Conservation (phyloP, 352 stramenopile species). For the Saprolegnia diclina region DNA sequence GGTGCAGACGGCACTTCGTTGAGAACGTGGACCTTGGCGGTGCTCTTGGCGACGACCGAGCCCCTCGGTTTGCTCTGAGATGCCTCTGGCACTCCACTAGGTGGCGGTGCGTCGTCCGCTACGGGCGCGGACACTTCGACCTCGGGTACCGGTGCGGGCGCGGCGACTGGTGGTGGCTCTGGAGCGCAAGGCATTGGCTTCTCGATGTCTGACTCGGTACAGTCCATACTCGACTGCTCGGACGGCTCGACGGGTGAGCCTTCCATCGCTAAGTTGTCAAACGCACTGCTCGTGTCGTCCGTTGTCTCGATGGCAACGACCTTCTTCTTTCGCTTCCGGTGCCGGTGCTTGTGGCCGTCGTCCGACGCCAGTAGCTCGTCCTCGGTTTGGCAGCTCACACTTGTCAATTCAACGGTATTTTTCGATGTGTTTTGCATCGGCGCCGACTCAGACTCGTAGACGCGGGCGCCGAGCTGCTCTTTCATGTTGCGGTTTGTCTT, state of each 20-base stretch:
- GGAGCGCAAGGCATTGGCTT: not conserved
- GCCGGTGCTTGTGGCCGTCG: not conserved
- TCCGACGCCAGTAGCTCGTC: not conserved
- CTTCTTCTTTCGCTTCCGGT: slow-evolving; percentile 10
- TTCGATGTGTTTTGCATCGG: not conserved
- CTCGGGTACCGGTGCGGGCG: not conserved
- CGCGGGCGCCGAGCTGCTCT: slow-evolving; percentile 17
- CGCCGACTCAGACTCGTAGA: not conserved
- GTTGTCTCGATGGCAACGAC: not conserved
- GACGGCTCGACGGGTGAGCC: not conserved
- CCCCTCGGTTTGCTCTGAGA: not conserved
- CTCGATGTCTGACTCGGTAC: not conserved
- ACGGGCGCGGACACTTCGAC: too few relatives aligned
- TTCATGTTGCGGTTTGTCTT: slow-evolving; percentile 27
- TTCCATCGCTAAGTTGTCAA: not conserved
- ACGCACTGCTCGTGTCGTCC: not conserved
- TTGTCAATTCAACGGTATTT: not conserved
- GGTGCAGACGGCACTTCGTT: not conserved
- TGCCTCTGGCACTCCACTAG: not conserved
- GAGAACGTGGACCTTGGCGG: slow-evolving; percentile 21
- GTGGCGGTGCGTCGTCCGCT: too few relatives aligned
- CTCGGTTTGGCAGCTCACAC: slow-evolving; percentile 14
- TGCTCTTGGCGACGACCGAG: slow-evolving; percentile 4
- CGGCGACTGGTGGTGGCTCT: not conserved
- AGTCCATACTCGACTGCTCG: not conserved